phyloP scores from a whole-genome alignment of 805 yeast genomes.

The Suhomyces canberraensis region DNA sequence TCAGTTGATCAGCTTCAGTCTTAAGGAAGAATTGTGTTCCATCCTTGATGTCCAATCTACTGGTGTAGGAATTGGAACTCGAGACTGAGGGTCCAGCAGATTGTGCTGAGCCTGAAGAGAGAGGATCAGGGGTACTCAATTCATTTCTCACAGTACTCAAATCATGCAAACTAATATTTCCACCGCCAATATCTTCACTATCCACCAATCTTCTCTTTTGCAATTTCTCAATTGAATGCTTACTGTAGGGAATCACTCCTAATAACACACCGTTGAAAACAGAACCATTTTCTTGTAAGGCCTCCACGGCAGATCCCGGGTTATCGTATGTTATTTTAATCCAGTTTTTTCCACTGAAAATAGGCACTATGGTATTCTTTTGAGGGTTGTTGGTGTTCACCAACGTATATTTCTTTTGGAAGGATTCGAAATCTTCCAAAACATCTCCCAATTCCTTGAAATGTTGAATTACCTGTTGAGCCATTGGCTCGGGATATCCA shows the following conservation, averaged over 20 bases:
- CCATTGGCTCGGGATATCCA: conserved; percentile 81
- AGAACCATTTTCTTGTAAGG: conserved; percentile 78
- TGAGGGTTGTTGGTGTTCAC: conserved; percentile 2
- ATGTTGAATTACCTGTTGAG: conserved; percentile 63
- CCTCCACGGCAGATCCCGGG: conserved; percentile 72
- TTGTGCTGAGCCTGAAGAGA: not conserved
- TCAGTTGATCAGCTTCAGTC: conserved; percentile 20
- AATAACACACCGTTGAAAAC: conserved; percentile 61
- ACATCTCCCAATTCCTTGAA: conserved; percentile 79
- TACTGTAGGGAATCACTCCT: conserved; percentile 70
- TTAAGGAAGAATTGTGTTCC: conserved; percentile 37
- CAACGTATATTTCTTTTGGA: conserved; percentile 10
- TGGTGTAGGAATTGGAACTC: conserved; percentile 14
- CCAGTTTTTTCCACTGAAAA: conserved; percentile 87
- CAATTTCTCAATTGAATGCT: conserved; percentile 57
- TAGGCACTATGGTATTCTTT: conserved; percentile 45
- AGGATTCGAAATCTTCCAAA: conserved; percentile 64
- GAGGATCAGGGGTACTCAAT: not conserved
- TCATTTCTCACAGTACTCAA: conserved; percentile 4
- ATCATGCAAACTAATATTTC: conserved; percentile 6
- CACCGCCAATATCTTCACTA: conserved; percentile 49
- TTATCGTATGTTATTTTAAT: conserved; percentile 82
- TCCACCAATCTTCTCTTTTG: conserved; percentile 41
- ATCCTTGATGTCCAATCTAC: conserved; percentile 37
- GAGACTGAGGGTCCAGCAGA: conserved; percentile 3